Evolutionary conservation across 2,329 filamentous ascomycete species (phyloP), one percentile per base, ranked within the genome.

Genomic region (Colletotrichum orbiculare): DNA sequence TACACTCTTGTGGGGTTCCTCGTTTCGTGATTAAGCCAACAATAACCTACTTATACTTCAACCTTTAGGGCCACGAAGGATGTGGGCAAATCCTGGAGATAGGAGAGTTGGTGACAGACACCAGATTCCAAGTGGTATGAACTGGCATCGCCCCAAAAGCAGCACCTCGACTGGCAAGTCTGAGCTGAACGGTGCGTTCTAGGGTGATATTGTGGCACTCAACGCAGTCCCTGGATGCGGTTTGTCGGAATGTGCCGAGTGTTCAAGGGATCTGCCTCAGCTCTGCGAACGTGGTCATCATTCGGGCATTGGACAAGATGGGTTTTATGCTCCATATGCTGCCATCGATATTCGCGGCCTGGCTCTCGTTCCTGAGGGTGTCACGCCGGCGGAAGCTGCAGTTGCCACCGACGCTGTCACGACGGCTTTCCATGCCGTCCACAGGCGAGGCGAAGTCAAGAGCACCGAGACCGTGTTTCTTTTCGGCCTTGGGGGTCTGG

Each of bases 271-370:
- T 42, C 65, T 82, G 1, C 62, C 73, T 4, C 78, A 80, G 63
- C 69, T 80, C 0, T 79, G 78, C 53, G 73, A 77, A 50, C 55
- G 48, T 37, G 72, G 77, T 0, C 75, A 77, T 48, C 79, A 81
- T 64, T 79, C 79, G 1, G 80, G 80, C 0, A 80, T 82, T 17
- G 79, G 80, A 0, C 77, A 80, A 53, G 76, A 82, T 37, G 80
- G 80, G 0, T 79, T 79, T 42, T 80, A 78, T 48, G 78, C 80
- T 1, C 77, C 79, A 0, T 82, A 77, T 43, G 75, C 78, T 0
- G 71, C 70, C 0, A 69, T 77, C 0, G 71, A 76, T 41, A 45
- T 70, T 17, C 67, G 71, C 6, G 71, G 69, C 4, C 55, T 68
- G 7, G 68, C 68, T 10, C 66, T 48, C 11, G 69, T 73, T 7